A percentile compares a stretch with the other conserved stretches of the same genome.
Evolutionary conservation across 179 eudicot genomes (phyloP).

Genomic region (Patellifolia procumbens): DNA sequence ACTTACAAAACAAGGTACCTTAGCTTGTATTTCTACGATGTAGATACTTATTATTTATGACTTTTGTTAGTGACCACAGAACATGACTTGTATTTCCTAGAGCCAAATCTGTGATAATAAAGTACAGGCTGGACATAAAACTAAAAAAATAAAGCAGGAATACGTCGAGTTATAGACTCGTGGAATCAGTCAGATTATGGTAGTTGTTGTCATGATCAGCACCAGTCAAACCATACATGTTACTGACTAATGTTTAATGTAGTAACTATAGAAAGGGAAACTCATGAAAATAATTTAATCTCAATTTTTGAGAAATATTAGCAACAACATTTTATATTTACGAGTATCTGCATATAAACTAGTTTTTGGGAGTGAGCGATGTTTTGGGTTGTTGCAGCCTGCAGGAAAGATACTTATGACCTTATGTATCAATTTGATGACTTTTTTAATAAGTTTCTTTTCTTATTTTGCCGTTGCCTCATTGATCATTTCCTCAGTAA

Average conservation of each 20-base stretch:
- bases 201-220: slow-evolving; percentile 15
- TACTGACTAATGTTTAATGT: slow-evolving; percentile 19
- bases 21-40: not conserved
- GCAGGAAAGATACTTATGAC: too few species aligned
- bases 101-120: slow-evolving; percentile 9
- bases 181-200: slow-evolving; percentile 23
- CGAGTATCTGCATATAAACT: too few species aligned
- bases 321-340: not conserved
- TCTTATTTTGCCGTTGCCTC: too few species aligned
- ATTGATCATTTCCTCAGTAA: too few species aligned
- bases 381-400: too few species aligned
- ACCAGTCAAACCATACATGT: slow-evolving; percentile 1
- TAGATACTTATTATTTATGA: slow-evolving; percentile 17
- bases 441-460: too few species aligned
- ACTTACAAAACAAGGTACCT: not conserved
- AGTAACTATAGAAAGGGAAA: slow-evolving; percentile 3
- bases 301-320: not conserved
- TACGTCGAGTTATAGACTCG: not conserved
- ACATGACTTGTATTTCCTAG: slow-evolving; percentile 1
- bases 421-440: too few species aligned
- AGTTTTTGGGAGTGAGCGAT: too few species aligned
- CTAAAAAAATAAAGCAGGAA: not conserved
- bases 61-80: slow-evolving; percentile 8
- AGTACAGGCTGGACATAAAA: slow-evolving; percentile 14
- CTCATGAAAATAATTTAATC: not conserved